A percentile compares a stretch with the other conserved stretches of the same genome.
Conservation (phyloP, 768 basidiomycete genomes). For the Tricholomella constricta region DNA sequence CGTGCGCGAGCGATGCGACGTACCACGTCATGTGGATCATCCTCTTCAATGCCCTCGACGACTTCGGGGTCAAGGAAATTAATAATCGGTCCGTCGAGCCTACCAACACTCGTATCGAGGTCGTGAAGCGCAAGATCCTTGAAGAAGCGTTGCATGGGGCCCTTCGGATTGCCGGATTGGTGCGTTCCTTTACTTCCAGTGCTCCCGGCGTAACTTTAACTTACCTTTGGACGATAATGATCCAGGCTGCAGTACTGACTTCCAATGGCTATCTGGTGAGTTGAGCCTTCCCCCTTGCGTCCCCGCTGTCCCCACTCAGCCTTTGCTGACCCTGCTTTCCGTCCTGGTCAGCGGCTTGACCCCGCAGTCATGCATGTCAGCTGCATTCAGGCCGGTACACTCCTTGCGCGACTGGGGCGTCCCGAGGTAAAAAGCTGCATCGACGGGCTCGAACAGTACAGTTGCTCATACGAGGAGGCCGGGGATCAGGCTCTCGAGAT, state of each 20-base stretch:
- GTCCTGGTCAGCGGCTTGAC: constrained; percentile 59
- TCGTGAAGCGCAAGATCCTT: constrained; percentile 65
- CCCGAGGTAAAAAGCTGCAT: constrained; percentile 85
- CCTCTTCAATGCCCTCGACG: constrained; percentile 78
- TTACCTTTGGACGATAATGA: constrained; percentile 4
- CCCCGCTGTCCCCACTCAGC: background rate
- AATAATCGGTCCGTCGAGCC: constrained; percentile 45
- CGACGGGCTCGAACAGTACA: constrained; percentile 85
- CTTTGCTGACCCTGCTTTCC: background rate
- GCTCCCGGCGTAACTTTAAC: background rate
- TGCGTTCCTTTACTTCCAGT: constrained; percentile 34
- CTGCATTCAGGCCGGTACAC: constrained; percentile 79
- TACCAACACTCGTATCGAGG: constrained; percentile 56
- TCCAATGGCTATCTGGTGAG: constrained; percentile 85
- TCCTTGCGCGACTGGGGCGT: constrained; percentile 81
- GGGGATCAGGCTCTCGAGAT: constrained; percentile 77
- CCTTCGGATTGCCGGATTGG: constrained; percentile 85
- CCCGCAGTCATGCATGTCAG: constrained; percentile 90
- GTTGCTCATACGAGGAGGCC: constrained; percentile 84
- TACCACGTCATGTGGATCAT: constrained; percentile 94
- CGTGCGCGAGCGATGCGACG: constrained; percentile 83
- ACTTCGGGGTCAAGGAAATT: constrained; percentile 79
- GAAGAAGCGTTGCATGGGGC: constrained; percentile 87
- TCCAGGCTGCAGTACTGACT: constrained; percentile 77
- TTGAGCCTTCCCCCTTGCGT: constrained; percentile 14